Conservation (phyloP, 1,284 basidiomycete species). For the Inonotus obliquus region DNA sequence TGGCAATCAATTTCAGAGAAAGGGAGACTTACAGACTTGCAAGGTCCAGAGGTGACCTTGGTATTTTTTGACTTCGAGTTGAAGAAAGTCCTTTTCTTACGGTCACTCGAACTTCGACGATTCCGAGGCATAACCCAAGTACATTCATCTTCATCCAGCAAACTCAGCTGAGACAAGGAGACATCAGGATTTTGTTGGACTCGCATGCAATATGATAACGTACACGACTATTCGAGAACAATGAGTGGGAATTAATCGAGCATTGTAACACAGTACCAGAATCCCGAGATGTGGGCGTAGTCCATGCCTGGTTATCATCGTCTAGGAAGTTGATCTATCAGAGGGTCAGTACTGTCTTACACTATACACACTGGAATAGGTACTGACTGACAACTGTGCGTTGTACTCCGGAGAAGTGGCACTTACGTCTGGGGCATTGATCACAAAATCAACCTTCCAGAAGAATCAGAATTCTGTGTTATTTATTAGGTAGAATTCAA, state of each 20-base stretch:
- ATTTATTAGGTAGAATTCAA: too few relatives aligned
- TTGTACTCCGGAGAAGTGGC: background rate
- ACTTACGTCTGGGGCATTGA: background rate
- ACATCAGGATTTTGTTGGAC: background rate
- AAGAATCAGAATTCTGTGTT: background rate
- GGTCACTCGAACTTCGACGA: background rate
- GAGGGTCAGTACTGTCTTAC: background rate
- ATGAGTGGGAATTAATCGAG: background rate
- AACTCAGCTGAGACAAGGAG: conserved; percentile 1
- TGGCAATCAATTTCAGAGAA: too few relatives aligned
- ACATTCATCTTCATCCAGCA: conserved; percentile 25
- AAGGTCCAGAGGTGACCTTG: background rate
- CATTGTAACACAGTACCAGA: background rate
- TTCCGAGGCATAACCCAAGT: conserved; percentile 22
- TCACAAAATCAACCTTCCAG: conserved; percentile 27
- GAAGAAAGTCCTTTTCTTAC: background rate
- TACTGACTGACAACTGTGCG: background rate
- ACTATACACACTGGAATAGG: background rate
- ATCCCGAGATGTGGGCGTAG: background rate
- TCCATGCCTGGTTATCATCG: conserved; percentile 10
- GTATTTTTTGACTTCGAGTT: conserved; percentile 1
- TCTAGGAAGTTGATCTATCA: background rate
- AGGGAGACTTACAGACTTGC: background rate
- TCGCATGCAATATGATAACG: background rate
- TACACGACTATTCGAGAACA: conserved; percentile 2